Evolutionary conservation across 2,329 filamentous ascomycete genomes (phyloP), one percentile per base, ranked within the genome.

Genomic region (Hymenoscyphus repandus): DNA sequence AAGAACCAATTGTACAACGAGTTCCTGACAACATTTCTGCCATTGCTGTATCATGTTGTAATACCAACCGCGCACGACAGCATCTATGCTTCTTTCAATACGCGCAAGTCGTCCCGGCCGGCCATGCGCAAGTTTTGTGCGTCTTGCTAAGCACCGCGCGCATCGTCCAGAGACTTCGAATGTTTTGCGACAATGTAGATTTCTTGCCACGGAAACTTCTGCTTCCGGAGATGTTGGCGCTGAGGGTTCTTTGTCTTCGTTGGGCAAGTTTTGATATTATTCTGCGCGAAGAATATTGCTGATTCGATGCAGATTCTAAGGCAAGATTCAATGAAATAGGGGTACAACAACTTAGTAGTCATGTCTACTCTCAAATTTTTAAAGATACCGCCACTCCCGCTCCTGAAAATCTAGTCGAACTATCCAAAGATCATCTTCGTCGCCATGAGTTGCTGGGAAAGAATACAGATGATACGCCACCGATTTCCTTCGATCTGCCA

Each of bases 371-470:
- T 1, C 93, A 97, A 69, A 72, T 99, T 38, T 99, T 99, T 64
- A 81, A 80, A 4, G 71, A 74, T 36, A 72, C 72, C 43, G 65
- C 69, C 54, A 69, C 75, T 10, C 72, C 80, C 2, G 78, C 86
- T 2, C 80, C 88, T 1, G 71, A 79, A 39, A 81, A 90, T 52
- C 80, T 99, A 6, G 81, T 97, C 34, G 74, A 86, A 11, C 77
- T 99, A 13, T 86, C 93, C 0, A 84, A 78, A 59, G 84, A 95
- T 56, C 93, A 99, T 68, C 75, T 99, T 37, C 76, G 73, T 6
- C 83, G 88, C 36, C 93, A 99, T 74, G 88, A 96, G 22, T 74
- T 99, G 13, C 76, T 91, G 12, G 93, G 90, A 34, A 97, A 96
- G 75, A 95, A 90, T 58, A 90, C 87, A 62, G 90, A 95, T 68